Evolutionary conservation across 2,329 filamentous ascomycete species (phyloP).

Genomic region (Blastomyces emzantsi): DNA sequence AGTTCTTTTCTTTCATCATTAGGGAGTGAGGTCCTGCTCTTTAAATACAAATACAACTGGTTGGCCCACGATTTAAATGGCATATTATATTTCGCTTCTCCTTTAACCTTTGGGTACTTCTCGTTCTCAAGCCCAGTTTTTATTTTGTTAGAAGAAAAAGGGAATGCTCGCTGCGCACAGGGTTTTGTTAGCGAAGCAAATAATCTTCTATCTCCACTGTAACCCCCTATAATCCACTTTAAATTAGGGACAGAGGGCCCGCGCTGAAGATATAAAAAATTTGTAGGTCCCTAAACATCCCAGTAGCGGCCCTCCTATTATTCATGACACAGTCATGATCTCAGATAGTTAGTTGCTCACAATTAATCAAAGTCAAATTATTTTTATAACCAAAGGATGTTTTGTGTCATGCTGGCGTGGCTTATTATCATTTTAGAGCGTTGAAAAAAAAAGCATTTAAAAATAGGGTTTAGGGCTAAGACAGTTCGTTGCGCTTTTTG

Average conservation of each 20-base stretch:
- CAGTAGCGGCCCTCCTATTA: background rate
- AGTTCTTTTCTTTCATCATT: background rate
- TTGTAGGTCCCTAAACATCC: background rate
- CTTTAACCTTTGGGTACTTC: background rate
- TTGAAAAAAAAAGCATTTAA: slow-evolving; percentile 13
- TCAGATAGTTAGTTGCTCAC: background rate
- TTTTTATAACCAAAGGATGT: background rate
- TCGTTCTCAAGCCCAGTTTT: too few species aligned
- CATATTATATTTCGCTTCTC: background rate
- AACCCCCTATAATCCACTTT: background rate
- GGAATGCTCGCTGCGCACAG: background rate
- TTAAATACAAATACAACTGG: slow-evolving; percentile 2
- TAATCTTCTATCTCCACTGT: background rate
- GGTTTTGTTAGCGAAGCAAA: background rate
- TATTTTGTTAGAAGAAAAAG: too few species aligned
- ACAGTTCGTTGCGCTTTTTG: slow-evolving; percentile 14
- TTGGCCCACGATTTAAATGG: slow-evolving; percentile 6
- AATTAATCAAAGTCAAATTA: background rate
- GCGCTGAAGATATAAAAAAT: background rate
- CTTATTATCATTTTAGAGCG: background rate
- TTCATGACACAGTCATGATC: background rate
- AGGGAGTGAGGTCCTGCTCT: background rate
- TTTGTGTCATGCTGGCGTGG: background rate
- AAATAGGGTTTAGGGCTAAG: slow-evolving; percentile 36
- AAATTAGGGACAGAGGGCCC: background rate